Evolutionary conservation across 371 early-diverging fungal genomes (phyloP).

Genomic region (Homolaphlyctis polyrhiza): DNA sequence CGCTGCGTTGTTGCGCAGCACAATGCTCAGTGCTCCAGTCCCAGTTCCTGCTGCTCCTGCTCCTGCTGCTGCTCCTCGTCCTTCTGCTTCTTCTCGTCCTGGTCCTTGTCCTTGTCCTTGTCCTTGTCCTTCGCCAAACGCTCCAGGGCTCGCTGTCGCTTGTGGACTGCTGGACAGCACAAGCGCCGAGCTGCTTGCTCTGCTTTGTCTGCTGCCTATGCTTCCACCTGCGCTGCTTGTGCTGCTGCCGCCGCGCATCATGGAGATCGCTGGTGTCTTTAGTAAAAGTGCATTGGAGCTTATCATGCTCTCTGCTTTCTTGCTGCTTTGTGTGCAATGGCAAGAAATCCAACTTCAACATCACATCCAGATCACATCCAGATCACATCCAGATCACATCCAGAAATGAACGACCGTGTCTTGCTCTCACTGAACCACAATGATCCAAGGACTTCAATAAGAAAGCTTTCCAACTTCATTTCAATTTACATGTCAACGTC

Average conservation of each 20-base stretch:
- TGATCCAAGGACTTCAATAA: too few relatives aligned
- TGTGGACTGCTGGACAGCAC: neutral
- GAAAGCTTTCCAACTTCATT: too few relatives aligned
- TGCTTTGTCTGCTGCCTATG: neutral
- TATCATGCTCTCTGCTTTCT: too few relatives aligned
- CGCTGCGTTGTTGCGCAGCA: neutral
- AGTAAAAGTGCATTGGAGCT: too few relatives aligned
- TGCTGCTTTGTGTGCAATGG: too few relatives aligned
- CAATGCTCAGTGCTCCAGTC: neutral
- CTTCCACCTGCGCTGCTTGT: neutral
- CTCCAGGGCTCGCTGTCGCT: neutral
- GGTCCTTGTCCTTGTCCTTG: neutral
- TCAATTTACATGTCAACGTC: neutral
- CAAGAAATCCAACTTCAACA: too few relatives aligned
- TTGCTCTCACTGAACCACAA: too few relatives aligned
- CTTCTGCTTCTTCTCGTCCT: neutral
- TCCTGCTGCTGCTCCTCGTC: neutral
- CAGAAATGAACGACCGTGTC: too few relatives aligned
- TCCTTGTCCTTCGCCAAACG: neutral
- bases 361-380: too few relatives aligned
- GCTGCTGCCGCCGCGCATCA: neutral
- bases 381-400: too few relatives aligned
- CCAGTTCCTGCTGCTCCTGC: neutral
- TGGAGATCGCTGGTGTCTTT: neutral
- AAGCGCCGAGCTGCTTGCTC: neutral